phyloP scores from a whole-genome alignment of 768 basidiomycete genomes.

The Termitomyces sp. region DNA sequence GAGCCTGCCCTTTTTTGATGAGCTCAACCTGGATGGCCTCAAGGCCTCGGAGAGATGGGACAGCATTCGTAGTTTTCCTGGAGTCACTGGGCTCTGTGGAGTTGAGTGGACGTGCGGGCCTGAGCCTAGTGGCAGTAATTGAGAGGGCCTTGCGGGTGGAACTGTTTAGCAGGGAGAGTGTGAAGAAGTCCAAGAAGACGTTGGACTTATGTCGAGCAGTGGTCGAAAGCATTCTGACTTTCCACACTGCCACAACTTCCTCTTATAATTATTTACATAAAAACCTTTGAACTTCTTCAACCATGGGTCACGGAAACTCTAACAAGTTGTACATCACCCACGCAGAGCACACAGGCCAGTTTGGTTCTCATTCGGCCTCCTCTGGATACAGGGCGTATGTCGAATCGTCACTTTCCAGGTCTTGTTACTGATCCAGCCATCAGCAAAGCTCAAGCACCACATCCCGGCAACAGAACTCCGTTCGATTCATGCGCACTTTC shows the following conservation, averaged over 20 bases:
- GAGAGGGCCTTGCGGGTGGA: slow-evolving; percentile 1
- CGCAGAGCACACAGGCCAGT: slow-evolving; percentile 77
- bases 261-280: neutral
- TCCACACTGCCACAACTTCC: slow-evolving; percentile 6
- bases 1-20: slow-evolving; percentile 30
- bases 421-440: slow-evolving; percentile 10
- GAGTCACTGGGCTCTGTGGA: slow-evolving; percentile 5
- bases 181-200: slow-evolving; percentile 40
- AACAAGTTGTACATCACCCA: slow-evolving; percentile 89
- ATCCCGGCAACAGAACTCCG: slow-evolving; percentile 64
- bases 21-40: slow-evolving; percentile 16
- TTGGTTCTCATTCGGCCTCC: slow-evolving; percentile 81
- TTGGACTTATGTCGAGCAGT: slow-evolving; percentile 21
- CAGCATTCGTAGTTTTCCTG: slow-evolving; percentile 9
- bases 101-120: neutral
- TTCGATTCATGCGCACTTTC: slow-evolving; percentile 93
- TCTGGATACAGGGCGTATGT: slow-evolving; percentile 65
- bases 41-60: slow-evolving; percentile 9
- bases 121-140: neutral
- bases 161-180: slow-evolving; percentile 29
- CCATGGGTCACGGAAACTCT: slow-evolving; percentile 85
- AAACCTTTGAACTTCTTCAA: too few relatives aligned
- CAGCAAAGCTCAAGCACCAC: slow-evolving; percentile 68
- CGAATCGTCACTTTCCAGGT: slow-evolving; percentile 2
- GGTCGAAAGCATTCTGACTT: slow-evolving; percentile 7